Evolutionary conservation across 202 grass and related monocot species (phyloP), one percentile per base, ranked within the genome.

Genomic region (Panicum virgatum): DNA sequence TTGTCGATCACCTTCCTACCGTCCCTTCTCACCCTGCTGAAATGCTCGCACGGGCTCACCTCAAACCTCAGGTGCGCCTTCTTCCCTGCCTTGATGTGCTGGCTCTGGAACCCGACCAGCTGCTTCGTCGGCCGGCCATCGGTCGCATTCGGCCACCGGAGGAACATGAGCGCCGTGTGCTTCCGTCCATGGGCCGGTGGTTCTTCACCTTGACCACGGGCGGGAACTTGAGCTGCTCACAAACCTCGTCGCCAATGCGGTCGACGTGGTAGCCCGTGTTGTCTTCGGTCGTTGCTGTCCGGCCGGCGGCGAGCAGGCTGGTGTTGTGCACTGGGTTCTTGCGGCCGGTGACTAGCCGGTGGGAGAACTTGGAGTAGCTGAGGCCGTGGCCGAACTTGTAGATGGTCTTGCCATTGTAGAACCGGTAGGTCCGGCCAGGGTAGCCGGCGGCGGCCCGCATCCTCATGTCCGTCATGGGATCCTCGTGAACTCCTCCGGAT

Each of bases 381-480:
- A 95, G 87, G 3, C 82, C 93, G 16, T 80, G 80, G 19, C 93
- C 90, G 51, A 92, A 95, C 36, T 42, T 73, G 72, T 88, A 95
- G 7, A 90, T 46, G 4, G 75, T 69, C 22, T 64, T 85, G 29
- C 87, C 89, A 2, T 62, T 72, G 82, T 90, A 95, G 82, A 95
- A 95, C 22, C 90, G 78, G 80, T 92, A 90, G 66, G 50, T 92
- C 32, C 89, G 79, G 47, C 92, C 87, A 0, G 89, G 92, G 43
- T 92, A 94, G 4, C 78, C 40, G 63, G 37, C 2, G 36, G 29
- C 87, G 0, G 89, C 26, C 5, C 89, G 78, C 89, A 94, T 91
- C 39, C 77, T 48, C 93, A 91, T 93, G 75, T 90, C 86, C 1
- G 79, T 97, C 90, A 97, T 97, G 10, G 88, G 52, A 93, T 70